These are phyloP conservation scores for Russula sp. DNA, from an alignment of 768 basidiomycete genomes.

Conservation along the genomic window DNA sequence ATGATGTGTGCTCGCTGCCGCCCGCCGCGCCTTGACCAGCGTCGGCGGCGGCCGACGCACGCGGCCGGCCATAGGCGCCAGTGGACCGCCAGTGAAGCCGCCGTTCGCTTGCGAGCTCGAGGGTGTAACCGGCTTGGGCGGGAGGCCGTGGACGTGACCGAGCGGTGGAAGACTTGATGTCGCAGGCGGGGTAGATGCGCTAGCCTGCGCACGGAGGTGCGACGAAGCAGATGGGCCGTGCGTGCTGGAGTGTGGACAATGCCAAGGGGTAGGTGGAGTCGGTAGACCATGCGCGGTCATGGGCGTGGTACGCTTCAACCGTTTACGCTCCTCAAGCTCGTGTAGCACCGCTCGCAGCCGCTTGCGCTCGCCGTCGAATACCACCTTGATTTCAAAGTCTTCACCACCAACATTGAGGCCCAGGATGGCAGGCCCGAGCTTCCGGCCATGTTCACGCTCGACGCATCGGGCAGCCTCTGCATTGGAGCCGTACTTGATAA, in stretches of 20 bases:
- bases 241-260: slow-evolving; percentile 30
- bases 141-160: slow-evolving; percentile 13
- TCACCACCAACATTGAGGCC: slow-evolving; percentile 28
- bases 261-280: slow-evolving; percentile 22
- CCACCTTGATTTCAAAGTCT: slow-evolving; percentile 66
- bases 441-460: slow-evolving; percentile 59
- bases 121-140: slow-evolving; percentile 22
- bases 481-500: slow-evolving; percentile 58
- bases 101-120: slow-evolving; percentile 14
- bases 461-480: slow-evolving; percentile 67
- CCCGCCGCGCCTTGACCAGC: slow-evolving; percentile 21
- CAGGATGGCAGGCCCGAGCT: slow-evolving; percentile 42
- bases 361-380: slow-evolving; percentile 71
- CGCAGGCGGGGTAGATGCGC: slow-evolving; percentile 15
- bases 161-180: slow-evolving; percentile 4
- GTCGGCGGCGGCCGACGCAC: slow-evolving; percentile 22
- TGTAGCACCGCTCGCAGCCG: slow-evolving; percentile 59
- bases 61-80: slow-evolving; percentile 22
- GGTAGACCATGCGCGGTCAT: slow-evolving; percentile 15
- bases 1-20: slow-evolving; percentile 4
- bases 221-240: slow-evolving; percentile 10
- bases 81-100: slow-evolving; percentile 6
- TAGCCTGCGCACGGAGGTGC: slow-evolving; percentile 17
- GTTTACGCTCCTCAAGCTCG: slow-evolving; percentile 51
- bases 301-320: slow-evolving; percentile 31